phyloP scores from a whole-genome alignment of 1,284 basidiomycete genomes.

The Sporisorium sorghi region DNA sequence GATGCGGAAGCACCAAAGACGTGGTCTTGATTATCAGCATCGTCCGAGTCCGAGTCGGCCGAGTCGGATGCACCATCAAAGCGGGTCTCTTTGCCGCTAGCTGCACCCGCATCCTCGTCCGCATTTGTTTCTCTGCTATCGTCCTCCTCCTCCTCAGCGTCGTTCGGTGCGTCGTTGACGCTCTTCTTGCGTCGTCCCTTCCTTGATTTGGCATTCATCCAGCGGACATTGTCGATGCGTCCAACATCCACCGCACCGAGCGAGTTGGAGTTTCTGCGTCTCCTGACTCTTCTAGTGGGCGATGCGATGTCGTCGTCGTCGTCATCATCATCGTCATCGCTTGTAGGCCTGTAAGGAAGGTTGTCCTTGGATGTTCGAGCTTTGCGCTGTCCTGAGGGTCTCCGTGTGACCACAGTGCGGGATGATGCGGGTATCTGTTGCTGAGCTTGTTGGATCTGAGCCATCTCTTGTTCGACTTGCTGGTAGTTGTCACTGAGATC shows the following conservation, averaged over 20 bases:
- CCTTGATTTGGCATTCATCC: constrained; percentile 23
- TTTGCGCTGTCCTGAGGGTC: constrained; percentile 32
- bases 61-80: constrained; percentile 34
- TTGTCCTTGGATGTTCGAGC: constrained; percentile 34
- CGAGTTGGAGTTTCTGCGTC: constrained; percentile 25
- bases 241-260: constrained; percentile 13
- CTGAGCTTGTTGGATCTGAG: constrained; percentile 19
- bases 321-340: constrained; percentile 37
- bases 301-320: constrained; percentile 30
- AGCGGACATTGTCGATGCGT: constrained; percentile 22
- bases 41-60: not conserved
- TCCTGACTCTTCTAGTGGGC: constrained; percentile 18
- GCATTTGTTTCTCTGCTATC: constrained; percentile 16
- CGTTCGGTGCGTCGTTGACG: constrained; percentile 7
- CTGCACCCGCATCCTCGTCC: constrained; percentile 27
- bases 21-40: not conserved
- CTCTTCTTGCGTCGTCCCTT: constrained; percentile 22
- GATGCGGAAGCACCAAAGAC: not conserved
- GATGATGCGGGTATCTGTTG: constrained; percentile 7
- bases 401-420: constrained; percentile 9
- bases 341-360: constrained; percentile 23
- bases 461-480: constrained; percentile 37
- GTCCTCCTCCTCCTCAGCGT: constrained; percentile 18
- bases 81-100: constrained; percentile 48
- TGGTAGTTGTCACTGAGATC: constrained; percentile 35